phyloP scores from a whole-genome alignment of 768 basidiomycete species.

The Naganishia antarctica region DNA sequence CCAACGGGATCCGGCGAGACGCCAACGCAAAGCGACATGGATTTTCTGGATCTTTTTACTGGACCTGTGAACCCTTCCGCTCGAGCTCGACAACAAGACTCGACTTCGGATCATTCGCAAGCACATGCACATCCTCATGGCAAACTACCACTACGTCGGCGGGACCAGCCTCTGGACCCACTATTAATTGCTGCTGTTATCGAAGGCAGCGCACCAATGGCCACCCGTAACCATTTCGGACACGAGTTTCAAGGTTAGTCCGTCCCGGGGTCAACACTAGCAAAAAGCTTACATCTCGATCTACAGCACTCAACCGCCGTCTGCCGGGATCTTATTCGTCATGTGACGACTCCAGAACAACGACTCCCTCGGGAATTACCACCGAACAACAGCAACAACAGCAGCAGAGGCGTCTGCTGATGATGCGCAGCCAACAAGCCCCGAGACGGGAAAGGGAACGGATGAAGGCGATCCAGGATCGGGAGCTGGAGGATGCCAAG shows the following conservation, averaged over 20 bases:
- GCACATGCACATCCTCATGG: neutral
- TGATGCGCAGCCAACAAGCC: conserved; percentile 39
- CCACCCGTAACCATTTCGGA: conserved; percentile 45
- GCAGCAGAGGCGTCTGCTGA: conserved; percentile 23
- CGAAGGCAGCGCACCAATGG: conserved; percentile 42
- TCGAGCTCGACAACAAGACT: neutral
- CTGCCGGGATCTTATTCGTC: conserved; percentile 43
- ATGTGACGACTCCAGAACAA: conserved; percentile 41
- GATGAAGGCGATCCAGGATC: conserved; percentile 23
- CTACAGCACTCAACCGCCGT: neutral
- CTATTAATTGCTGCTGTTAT: conserved; percentile 45
- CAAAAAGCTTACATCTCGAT: too few relatives aligned
- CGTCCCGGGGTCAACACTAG: neutral
- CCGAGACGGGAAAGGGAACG: conserved; percentile 41
- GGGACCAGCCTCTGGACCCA: conserved; percentile 45
- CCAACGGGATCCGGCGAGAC: neutral
- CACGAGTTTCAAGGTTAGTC: conserved; percentile 36
- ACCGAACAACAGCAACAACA: conserved; percentile 6
- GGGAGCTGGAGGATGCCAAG: conserved; percentile 2
- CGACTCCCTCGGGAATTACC: conserved; percentile 26
- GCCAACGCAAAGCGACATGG: conserved; percentile 19
- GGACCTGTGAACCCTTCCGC: conserved; percentile 14
- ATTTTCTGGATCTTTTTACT: conserved; percentile 25
- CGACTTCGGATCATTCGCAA: neutral
- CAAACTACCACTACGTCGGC: conserved; percentile 26